Percentiles rank a stretch among this genome's conserved stretches.
Conservation (phyloP, 352 stramenopile species). For the Phytopythium litorale region DNA sequence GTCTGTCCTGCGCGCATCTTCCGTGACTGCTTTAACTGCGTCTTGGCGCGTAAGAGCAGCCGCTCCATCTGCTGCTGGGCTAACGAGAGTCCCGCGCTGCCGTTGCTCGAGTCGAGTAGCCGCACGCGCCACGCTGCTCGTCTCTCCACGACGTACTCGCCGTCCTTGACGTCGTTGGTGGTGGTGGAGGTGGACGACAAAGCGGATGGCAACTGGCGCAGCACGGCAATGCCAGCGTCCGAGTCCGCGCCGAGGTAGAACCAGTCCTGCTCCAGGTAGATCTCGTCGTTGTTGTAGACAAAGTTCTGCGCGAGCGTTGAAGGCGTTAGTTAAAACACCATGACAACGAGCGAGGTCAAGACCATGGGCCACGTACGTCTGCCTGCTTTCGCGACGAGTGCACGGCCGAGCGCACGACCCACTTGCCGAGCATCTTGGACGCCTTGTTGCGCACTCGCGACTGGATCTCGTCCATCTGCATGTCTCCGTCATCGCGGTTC, state of each 20-base stretch:
- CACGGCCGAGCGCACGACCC: conserved; percentile 68
- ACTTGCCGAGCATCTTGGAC: conserved; percentile 72
- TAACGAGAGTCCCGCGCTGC: conserved; percentile 52
- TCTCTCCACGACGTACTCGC: conserved; percentile 72
- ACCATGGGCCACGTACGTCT: conserved; percentile 32
- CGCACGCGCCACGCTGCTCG: conserved; percentile 64
- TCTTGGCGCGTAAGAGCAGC: conserved; percentile 64
- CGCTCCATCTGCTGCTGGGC: conserved; percentile 82
- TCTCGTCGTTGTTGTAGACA: conserved; percentile 81
- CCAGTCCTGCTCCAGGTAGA: conserved; percentile 83
- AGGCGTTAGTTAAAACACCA: neutral
- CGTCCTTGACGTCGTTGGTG: conserved; percentile 33
- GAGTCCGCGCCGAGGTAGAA: conserved; percentile 77
- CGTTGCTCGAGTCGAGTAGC: conserved; percentile 67
- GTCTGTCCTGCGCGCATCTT: conserved; percentile 62
- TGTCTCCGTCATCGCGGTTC: conserved; percentile 63
- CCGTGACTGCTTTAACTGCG: conserved; percentile 71
- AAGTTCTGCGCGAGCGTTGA: conserved; percentile 35
- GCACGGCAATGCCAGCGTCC: conserved; percentile 52
- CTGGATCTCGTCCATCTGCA: conserved; percentile 78
- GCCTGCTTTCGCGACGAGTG: conserved; percentile 30
- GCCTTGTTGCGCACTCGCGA: conserved; percentile 74
- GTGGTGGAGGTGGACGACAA: conserved; percentile 2
- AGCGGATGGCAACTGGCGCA: conserved; percentile 50
- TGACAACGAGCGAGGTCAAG: neutral